phyloP scores from a whole-genome alignment of 2,329 filamentous ascomycete genomes.

The Cercospora zeae-maydis region DNA sequence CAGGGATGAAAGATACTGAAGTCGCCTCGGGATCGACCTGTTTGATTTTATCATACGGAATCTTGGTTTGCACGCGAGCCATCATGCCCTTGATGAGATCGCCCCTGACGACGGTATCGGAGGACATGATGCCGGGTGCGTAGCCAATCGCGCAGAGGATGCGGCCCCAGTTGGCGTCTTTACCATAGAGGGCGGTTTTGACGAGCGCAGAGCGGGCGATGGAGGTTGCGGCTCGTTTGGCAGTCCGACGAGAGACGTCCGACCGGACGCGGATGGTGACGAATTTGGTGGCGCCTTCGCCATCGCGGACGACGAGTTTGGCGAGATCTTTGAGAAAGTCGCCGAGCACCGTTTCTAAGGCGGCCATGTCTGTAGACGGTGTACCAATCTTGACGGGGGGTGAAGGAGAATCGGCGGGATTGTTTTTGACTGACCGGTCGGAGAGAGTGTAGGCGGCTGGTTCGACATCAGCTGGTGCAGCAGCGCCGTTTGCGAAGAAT shows the following conservation, averaged over 20 bases:
- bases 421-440: too few relatives aligned
- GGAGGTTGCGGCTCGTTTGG: conserved; percentile 75
- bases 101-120: conserved; percentile 22
- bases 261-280: conserved; percentile 75
- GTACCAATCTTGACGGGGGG: too few relatives aligned
- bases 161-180: conserved; percentile 97
- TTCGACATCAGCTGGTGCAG: conserved; percentile 38
- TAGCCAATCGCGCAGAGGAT: conserved; percentile 95
- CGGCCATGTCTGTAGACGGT: not conserved
- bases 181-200: conserved; percentile 94
- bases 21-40: conserved; percentile 67
- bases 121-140: conserved; percentile 53
- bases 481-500: conserved; percentile 91
- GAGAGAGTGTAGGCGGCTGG: conserved; percentile 3
- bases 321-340: conserved; percentile 79
- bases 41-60: conserved; percentile 22
- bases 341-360: conserved; percentile 59
- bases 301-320: conserved; percentile 90
- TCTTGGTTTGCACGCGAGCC: not conserved
- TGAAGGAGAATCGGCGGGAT: too few relatives aligned
- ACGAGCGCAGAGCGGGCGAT: conserved; percentile 91
- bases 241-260: conserved; percentile 41
- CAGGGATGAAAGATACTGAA: conserved; percentile 73
- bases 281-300: conserved; percentile 97
- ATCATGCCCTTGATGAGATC: not conserved